Evolutionary conservation across 2,329 filamentous ascomycete genomes (phyloP), one percentile per base, ranked within the genome.

Genomic region (Phyllosticta citriasiana): DNA sequence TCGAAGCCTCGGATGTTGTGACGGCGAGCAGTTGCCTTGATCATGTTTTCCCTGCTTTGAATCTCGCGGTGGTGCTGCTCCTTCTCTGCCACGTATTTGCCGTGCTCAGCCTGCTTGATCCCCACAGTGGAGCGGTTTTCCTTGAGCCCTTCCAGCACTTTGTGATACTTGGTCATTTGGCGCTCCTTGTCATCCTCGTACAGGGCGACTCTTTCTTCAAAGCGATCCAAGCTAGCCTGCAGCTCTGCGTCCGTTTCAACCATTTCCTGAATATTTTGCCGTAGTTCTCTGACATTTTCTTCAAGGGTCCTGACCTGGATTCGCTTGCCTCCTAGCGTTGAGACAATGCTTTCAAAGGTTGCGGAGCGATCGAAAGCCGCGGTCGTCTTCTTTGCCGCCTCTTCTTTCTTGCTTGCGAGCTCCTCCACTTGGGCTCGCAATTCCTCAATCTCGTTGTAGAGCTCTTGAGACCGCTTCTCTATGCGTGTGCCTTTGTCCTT

Each of bases 1-100:
- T 96, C 91, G 69, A 88, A 96, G 0, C 92, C 92, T 35, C 90
- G 87, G 64, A 99, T 89, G 62, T 84, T 86, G 72, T 96, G 89
- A 26, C 80, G 80, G 54, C 84, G 81, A 16, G 93, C 91, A 47
- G 89, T 85, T 62, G 92, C 86, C 65, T 86, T 90, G 60, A 97
- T 85, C 72, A 96, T 82, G 9, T 82, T 80, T 68, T 87, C 81
- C 50, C 93, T 88, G 53, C 83, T 79, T 66, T 84, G 79, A 3
- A 96, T 72, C 65, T 97, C 89, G 3, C 88, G 84, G 70, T 97
- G 90, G 70, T 94, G 90, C 67, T 88, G 89, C 64, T 89, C 87
- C 75, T 93, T 91, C 70, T 96, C 88, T 2, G 92, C 93, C 72
- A 94, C 84, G 66, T 88, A 86, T 66, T 87, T 89, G 53, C 93